Conservation (phyloP, 306 rosid genomes). For the Prunus padus region DNA sequence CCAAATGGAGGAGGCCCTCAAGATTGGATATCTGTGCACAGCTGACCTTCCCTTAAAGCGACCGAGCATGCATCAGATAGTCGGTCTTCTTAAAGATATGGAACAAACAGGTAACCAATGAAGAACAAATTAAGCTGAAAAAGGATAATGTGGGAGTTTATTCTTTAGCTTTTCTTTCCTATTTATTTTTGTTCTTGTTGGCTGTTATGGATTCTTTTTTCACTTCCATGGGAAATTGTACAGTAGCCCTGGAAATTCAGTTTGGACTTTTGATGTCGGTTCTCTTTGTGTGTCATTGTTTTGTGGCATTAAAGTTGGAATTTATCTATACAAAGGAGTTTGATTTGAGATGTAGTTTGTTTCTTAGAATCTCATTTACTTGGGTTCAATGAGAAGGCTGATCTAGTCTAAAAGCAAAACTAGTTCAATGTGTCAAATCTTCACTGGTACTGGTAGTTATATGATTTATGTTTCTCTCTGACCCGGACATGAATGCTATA, state of each 20-base stretch:
- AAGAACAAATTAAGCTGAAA: constrained; percentile 22
- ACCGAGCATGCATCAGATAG: constrained; percentile 97
- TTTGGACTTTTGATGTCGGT: constrained; percentile 28
- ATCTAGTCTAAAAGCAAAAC: not conserved
- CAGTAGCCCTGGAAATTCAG: constrained; percentile 39
- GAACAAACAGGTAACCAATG: constrained; percentile 52
- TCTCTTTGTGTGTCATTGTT: constrained; percentile 19
- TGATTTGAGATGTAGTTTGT: constrained; percentile 24
- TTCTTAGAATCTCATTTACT: constrained; percentile 16
- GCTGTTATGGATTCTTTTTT: constrained; percentile 31
- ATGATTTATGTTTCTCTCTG: constrained; percentile 1
- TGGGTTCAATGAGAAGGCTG: not conserved
- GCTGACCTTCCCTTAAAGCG: constrained; percentile 92
- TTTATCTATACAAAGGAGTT: constrained; percentile 35
- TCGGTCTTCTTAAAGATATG: constrained; percentile 93
- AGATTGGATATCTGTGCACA: constrained; percentile 93
- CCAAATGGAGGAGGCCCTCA: constrained; percentile 89
- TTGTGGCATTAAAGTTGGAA: constrained; percentile 35
- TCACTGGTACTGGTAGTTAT: not conserved
- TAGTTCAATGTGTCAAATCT: not conserved
- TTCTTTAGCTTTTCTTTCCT: constrained; percentile 16
- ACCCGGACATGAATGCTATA: not conserved
- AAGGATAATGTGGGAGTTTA: constrained; percentile 11
- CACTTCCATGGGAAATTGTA: constrained; percentile 40
- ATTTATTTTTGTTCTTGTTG: constrained; percentile 12